phyloP scores from a whole-genome alignment of 1,284 basidiomycete genomes.

The Tilletia walkeri region DNA sequence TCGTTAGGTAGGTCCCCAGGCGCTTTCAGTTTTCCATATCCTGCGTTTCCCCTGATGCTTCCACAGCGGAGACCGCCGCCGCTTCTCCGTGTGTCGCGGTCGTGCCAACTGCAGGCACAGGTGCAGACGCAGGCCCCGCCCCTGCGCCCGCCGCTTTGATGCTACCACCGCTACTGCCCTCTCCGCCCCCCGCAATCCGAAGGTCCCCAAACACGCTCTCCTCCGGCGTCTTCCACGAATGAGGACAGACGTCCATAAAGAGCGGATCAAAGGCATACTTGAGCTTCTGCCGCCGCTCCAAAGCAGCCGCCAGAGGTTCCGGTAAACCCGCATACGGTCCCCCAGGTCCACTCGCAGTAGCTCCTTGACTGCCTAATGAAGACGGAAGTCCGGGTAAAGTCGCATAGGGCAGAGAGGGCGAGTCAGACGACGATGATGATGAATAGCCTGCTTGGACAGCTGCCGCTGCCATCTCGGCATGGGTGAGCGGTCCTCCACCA shows the following conservation, averaged over 20 bases:
- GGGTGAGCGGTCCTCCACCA: background rate
- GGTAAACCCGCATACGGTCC: conserved; percentile 26
- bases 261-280: conserved; percentile 44
- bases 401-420: background rate
- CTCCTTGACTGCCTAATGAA: background rate
- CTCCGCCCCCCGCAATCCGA: no score
- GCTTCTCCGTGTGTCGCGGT: background rate
- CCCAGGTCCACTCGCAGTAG: background rate
- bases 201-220: conserved; percentile 25
- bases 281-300: conserved; percentile 43
- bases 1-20: no score
- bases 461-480: conserved; percentile 6
- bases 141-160: no score
- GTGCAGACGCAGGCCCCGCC: background rate
- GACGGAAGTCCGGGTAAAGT: background rate
- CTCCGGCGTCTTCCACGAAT: conserved; percentile 21
- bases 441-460: conserved; percentile 15
- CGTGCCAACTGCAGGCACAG: background rate
- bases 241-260: conserved; percentile 27
- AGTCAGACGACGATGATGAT: conserved; percentile 6
- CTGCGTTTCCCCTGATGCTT: background rate
- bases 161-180: no score
- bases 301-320: conserved; percentile 40
- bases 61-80: background rate
- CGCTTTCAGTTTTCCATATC: background rate